phyloP scores from a whole-genome alignment of 129 eudicot species.

The Chrysanthemum makinoi region DNA sequence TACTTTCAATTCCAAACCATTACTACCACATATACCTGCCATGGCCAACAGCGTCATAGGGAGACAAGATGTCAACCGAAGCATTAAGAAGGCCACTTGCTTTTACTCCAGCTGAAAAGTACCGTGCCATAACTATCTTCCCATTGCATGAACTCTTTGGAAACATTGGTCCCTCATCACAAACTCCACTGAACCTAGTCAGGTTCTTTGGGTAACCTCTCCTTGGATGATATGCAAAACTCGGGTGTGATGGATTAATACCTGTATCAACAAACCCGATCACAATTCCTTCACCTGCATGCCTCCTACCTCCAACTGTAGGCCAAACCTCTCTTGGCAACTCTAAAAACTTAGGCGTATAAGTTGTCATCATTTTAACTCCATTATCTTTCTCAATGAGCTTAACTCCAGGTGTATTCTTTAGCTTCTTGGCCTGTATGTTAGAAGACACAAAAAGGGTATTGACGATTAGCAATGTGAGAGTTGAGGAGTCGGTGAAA shows the following conservation, averaged over 20 bases:
- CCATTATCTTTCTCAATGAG: slow-evolving; percentile 72
- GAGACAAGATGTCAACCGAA: slow-evolving; percentile 71
- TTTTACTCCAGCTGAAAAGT: slow-evolving; percentile 76
- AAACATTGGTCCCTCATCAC: slow-evolving; percentile 77
- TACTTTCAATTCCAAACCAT: background rate
- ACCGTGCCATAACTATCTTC: slow-evolving; percentile 82
- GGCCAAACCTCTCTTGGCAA: slow-evolving; percentile 68
- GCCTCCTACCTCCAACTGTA: slow-evolving; percentile 42
- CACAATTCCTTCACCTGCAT: slow-evolving; percentile 89
- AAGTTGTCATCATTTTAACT: slow-evolving; percentile 69
- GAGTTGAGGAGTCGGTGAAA: background rate
- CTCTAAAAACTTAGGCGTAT: slow-evolving; percentile 67
- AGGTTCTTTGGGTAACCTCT: slow-evolving; percentile 23
- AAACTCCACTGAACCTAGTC: slow-evolving; percentile 52
- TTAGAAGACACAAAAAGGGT: background rate
- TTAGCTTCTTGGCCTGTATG: slow-evolving; percentile 57
- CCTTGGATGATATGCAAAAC: slow-evolving; percentile 64
- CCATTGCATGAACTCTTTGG: slow-evolving; percentile 84
- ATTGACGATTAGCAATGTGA: background rate
- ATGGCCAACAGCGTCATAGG: slow-evolving; percentile 91
- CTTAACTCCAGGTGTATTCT: slow-evolving; percentile 53
- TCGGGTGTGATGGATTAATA: slow-evolving; percentile 85
- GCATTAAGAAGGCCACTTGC: slow-evolving; percentile 58
- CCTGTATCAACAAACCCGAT: slow-evolving; percentile 91
- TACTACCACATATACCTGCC: slow-evolving; percentile 56